Percentiles rank a stretch among this genome's conserved stretches.
phyloP scores from a whole-genome alignment of 352 stramenopile genomes.

The Phytophthora syringae region DNA sequence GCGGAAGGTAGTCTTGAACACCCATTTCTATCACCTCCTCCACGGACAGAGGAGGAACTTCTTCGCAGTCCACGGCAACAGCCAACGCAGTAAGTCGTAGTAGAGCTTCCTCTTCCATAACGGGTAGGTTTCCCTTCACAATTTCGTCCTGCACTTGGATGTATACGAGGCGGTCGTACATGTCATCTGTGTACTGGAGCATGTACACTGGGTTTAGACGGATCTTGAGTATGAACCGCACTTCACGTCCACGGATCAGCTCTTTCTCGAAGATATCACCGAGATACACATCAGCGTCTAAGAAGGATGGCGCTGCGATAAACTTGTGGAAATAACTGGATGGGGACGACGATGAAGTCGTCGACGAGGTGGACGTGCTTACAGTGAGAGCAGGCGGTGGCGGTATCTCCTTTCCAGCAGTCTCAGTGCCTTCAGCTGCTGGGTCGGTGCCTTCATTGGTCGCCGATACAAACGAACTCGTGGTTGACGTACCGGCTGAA shows the following conservation, averaged over 20 bases:
- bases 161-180: slow-evolving; percentile 87
- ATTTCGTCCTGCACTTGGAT: slow-evolving; percentile 94
- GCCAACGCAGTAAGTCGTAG: slow-evolving; percentile 78
- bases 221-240: slow-evolving; percentile 95
- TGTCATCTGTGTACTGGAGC: slow-evolving; percentile 83
- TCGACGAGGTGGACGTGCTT: slow-evolving; percentile 37
- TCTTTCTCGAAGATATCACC: slow-evolving; percentile 94
- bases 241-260: slow-evolving; percentile 86
- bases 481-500: slow-evolving; percentile 31
- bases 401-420: slow-evolving; percentile 15
- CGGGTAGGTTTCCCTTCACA: slow-evolving; percentile 85
- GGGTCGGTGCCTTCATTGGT: slow-evolving; percentile 39
- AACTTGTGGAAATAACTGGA: slow-evolving; percentile 84
- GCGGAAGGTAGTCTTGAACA: slow-evolving; percentile 88
- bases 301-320: slow-evolving; percentile 75
- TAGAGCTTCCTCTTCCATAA: slow-evolving; percentile 81
- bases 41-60: slow-evolving; percentile 53
- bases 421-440: slow-evolving; percentile 25
- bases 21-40: slow-evolving; percentile 75
- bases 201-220: slow-evolving; percentile 86
- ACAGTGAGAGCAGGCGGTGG: slow-evolving; percentile 23
- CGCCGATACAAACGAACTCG: slow-evolving; percentile 43
- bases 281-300: slow-evolving; percentile 85
- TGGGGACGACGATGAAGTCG: slow-evolving; percentile 39
- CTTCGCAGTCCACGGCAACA: slow-evolving; percentile 84